Evolutionary conservation across 768 basidiomycete species (phyloP), one percentile per base, ranked within the genome.

Genomic region (Kwoniella heveanensis): DNA sequence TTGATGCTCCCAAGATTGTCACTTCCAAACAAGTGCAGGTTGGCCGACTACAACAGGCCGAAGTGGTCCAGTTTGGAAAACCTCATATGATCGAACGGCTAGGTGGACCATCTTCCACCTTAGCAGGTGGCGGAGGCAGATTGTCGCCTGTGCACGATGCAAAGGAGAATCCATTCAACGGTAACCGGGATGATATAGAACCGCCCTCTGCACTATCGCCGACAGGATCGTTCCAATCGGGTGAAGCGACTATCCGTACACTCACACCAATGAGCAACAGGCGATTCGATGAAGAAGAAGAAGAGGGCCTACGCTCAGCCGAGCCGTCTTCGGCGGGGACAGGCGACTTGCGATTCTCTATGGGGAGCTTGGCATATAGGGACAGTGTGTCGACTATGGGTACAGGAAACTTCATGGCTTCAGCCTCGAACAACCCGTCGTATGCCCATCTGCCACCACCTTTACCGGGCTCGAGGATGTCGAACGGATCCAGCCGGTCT

Each of bases 331-430:
- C 50, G 13, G 57, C 71, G n/a, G 68, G 60, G 24, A 29, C 54
- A 24, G 50, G 59, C 12, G 77, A 79, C 56, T 60, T 79, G n/a
- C 62, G 78, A 19, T 79, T 79, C 71, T 79, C 78, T 0, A 77
- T 79, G 75, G 78, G 77, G 9, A 72, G 69, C 36, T 51, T 79
- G 55, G 78, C 74, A 7, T 66, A 71, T 29, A 44, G 71, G 32
- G 69, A 70, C 30, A 69, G 68, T 27, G 36, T 76, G 5, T 62
- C 58, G 2, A 70, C 73, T 1, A 69, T 74, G 59, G 77, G 73
- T 4, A 76, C 77, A 19, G 55, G 57, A 44, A 29, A 26, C 58
- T 44, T 44, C 39, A 10, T 44, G 39, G 39, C 39, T 17, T 44
- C 17, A 9, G 39, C 39, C 15, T 44, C 39, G 39, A 54, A 62